These are phyloP conservation scores for Knufia petricola DNA, from an alignment of 2,329 filamentous ascomycete species.

Conservation along the genomic window DNA sequence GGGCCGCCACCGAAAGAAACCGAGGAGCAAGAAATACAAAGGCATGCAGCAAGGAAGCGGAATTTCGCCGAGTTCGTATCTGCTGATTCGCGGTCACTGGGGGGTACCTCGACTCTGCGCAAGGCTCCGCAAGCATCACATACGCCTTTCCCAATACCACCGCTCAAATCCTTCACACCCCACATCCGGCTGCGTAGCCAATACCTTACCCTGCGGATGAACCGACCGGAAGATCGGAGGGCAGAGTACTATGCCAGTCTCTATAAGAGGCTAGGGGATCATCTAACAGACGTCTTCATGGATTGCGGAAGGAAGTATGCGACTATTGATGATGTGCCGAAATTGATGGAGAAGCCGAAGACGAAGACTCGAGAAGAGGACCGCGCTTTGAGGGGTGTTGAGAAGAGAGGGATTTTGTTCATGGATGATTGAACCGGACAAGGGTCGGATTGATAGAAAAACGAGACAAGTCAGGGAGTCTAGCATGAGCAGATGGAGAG, in stretches of 20 bases:
- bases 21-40: neutral
- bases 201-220: neutral
- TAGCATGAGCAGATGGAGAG: no score
- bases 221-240: constrained; percentile 1
- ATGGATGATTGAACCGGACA: constrained; percentile 7
- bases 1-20: neutral
- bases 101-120: neutral
- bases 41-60: neutral
- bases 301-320: neutral
- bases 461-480: no score
- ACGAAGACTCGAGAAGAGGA: neutral
- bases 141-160: neutral
- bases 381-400: neutral
- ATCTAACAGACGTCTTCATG: constrained; percentile 5
- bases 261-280: neutral
- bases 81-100: neutral
- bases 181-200: neutral
- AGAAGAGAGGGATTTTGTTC: constrained; percentile 6
- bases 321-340: constrained; percentile 3
- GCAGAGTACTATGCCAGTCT: constrained; percentile 2
- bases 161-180: constrained; percentile 3
- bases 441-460: no score
- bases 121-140: neutral
- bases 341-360: constrained; percentile 2
- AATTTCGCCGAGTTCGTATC: neutral